phyloP scores from a whole-genome alignment of 1,284 basidiomycete genomes.

The Paramarasmius palmivorus region DNA sequence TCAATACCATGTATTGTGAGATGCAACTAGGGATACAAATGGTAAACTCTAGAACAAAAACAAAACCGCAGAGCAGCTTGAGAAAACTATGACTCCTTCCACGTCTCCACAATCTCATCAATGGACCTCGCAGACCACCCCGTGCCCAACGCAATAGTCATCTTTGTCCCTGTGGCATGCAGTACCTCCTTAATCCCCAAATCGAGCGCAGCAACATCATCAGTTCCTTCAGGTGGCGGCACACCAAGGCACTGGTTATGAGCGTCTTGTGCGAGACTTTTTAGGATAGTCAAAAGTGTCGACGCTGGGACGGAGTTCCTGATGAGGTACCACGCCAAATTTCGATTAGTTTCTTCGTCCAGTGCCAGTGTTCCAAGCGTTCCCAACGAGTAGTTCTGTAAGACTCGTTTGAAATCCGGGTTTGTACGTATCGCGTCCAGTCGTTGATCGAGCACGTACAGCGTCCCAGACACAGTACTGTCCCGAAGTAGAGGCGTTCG shows the following conservation, averaged over 20 bases:
- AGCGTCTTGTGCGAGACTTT: constrained; percentile 59
- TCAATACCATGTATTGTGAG: no score
- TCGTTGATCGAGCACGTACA: constrained; percentile 59
- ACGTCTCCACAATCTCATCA: constrained; percentile 60
- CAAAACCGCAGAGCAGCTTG: no score
- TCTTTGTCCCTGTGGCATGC: constrained; percentile 64
- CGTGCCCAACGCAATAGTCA: constrained; percentile 63
- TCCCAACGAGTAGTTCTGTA: constrained; percentile 56
- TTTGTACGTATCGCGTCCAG: constrained; percentile 46
- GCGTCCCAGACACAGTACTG: constrained; percentile 61
- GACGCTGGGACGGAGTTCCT: constrained; percentile 69
- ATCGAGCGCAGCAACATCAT: constrained; percentile 46
- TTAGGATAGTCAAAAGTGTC: constrained; percentile 58
- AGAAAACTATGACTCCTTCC: constrained; percentile 37
- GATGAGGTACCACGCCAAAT: constrained; percentile 60
- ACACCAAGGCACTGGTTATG: constrained; percentile 50
- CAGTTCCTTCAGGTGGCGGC: constrained; percentile 53
- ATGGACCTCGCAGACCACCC: constrained; percentile 68
- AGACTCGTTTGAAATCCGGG: constrained; percentile 43
- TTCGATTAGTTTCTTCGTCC: constrained; percentile 16
- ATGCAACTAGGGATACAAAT: no score
- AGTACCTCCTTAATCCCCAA: constrained; percentile 68
- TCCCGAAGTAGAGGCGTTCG: constrained; percentile 69
- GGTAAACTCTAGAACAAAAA: no score
- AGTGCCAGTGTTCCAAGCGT: constrained; percentile 31